Evolutionary conservation across 2,329 filamentous ascomycete species (phyloP), one percentile per base, ranked within the genome.

Genomic region (Ceratocystiopsis minuta): DNA sequence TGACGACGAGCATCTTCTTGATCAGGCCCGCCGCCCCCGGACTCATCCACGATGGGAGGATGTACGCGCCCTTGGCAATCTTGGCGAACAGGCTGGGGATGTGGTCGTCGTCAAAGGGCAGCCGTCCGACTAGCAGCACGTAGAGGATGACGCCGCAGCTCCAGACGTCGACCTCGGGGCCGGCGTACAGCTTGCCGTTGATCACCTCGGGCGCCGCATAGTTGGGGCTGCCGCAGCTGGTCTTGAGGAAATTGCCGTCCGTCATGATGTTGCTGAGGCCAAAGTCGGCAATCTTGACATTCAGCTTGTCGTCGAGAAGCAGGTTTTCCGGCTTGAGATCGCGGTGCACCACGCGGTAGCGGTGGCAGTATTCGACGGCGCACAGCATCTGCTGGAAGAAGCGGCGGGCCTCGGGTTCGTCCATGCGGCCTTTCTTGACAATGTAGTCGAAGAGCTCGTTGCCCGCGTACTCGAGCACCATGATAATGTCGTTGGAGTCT

Each of bases 331-430:
- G 90, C 60, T 98, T 98, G 48, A 98, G 65, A 59, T 98, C 90
- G 58, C 90, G 80, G 61, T 98, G 90, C 35, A 96, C 90, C 54
- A 98, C 96, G 65, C 96, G 96, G 67, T 98, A 90, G 47, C 90
- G 75, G 62, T 98, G 90, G 56, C 90, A 98, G 64, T 98, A 98
- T 59, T 98, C 90, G 52, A 98, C 90, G 36, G 90, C 90, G 59
- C 90, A 95, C 42, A 98, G 82, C 63, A 98, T 98, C 61, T 98
- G 90, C 61, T 98, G 90, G 61, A 98, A 98, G 67, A 98, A 95
- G 51, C 88, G 85, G 44, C 90, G 78, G n/a, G 90, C 90, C 57
- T 92, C 83, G 46, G 78, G 72, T 60, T 98, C 90, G 51, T 80
- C 77, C 71, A 96, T 85, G 55, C 83, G 79, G 43, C 90, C 90